Percentiles rank a stretch among this genome's conserved stretches.
These are phyloP conservation scores for Scenedesmus sp. DNA, from an alignment of 163 green algal species.

Conservation along the genomic window DNA sequence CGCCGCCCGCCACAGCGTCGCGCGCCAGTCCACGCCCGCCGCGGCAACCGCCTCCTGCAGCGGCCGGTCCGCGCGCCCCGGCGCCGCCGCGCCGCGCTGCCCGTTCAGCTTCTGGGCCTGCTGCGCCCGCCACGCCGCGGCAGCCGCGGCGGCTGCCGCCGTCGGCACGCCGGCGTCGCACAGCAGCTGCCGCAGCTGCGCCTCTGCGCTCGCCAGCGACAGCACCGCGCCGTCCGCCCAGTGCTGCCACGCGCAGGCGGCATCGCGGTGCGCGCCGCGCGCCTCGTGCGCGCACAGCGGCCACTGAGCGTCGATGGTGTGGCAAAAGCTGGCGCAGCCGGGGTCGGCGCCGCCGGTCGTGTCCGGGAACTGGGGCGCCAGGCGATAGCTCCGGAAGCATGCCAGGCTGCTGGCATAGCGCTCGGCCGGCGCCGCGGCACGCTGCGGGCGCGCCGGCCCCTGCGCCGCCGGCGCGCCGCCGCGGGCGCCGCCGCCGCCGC, in stretches of 20 bases:
- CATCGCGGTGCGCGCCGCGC: neutral
- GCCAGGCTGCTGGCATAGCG: slow-evolving; percentile 28
- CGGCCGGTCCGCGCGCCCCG: neutral
- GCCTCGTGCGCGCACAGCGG: slow-evolving; percentile 35
- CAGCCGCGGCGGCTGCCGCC: no score
- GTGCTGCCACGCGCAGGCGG: slow-evolving; percentile 29
- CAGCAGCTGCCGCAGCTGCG: slow-evolving; percentile 33
- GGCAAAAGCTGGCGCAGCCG: slow-evolving; percentile 27
- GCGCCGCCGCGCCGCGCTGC: neutral
- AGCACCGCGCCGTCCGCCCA: slow-evolving; percentile 30
- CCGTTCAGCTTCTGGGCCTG: slow-evolving; percentile 8
- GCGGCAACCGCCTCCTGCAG: slow-evolving; percentile 3
- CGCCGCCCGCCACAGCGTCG: neutral
- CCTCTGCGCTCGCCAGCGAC: neutral
- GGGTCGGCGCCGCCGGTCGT: neutral
- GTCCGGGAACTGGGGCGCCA: slow-evolving; percentile 4
- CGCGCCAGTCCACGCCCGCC: slow-evolving; percentile 13
- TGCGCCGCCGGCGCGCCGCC: neutral
- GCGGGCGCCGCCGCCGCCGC: neutral
- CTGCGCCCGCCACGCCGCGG: no score
- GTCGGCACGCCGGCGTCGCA: neutral
- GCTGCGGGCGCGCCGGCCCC: no score
- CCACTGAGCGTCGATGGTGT: slow-evolving; percentile 27
- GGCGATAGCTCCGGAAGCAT: slow-evolving; percentile 18
- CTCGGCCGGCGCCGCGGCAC: no score